Percentiles rank a stretch among this genome's conserved stretches.
phyloP scores from a whole-genome alignment of 1,139 yeast species.

The Taphrina pruni region DNA sequence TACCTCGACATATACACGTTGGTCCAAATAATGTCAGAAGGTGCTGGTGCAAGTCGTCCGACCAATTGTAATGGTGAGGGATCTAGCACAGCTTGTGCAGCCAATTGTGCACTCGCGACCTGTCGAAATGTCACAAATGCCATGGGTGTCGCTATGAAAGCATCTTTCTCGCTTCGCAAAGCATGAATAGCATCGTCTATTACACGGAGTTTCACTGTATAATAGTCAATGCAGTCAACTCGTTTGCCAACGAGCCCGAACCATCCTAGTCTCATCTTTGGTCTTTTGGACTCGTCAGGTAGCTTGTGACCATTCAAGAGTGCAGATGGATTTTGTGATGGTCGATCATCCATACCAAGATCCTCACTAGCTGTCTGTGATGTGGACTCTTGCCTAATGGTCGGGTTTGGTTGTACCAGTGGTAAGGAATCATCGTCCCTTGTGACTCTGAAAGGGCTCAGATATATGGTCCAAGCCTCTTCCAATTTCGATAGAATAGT shows the following conservation, averaged over 20 bases:
- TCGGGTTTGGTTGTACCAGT: constrained; percentile 33
- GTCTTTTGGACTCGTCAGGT: constrained; percentile 50
- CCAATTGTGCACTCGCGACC: constrained; percentile 86
- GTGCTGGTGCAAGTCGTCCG: constrained; percentile 83
- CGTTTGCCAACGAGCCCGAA: constrained; percentile 62
- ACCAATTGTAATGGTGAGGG: constrained; percentile 76
- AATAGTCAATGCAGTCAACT: constrained; percentile 70
- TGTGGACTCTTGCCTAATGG: background rate
- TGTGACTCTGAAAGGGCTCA: constrained; percentile 10
- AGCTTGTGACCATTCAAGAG: constrained; percentile 16
- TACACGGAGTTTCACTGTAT: constrained; percentile 61
- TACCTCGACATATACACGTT: constrained; percentile 66
- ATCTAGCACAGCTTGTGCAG: constrained; percentile 84
- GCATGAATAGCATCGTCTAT: constrained; percentile 64
- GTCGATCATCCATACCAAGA: background rate
- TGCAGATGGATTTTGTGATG: constrained; percentile 7
- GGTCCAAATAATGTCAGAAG: constrained; percentile 83
- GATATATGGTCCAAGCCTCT: constrained; percentile 75
- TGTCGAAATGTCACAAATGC: constrained; percentile 87
- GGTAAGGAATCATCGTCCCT: constrained; percentile 36
- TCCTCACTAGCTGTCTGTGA: background rate
- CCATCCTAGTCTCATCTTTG: constrained; percentile 56
- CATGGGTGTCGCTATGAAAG: constrained; percentile 55
- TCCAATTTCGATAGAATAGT: constrained; percentile 65
- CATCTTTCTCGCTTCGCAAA: constrained; percentile 55